Conservation (phyloP, 305 asterid species). For the Rubia tinctorum region DNA sequence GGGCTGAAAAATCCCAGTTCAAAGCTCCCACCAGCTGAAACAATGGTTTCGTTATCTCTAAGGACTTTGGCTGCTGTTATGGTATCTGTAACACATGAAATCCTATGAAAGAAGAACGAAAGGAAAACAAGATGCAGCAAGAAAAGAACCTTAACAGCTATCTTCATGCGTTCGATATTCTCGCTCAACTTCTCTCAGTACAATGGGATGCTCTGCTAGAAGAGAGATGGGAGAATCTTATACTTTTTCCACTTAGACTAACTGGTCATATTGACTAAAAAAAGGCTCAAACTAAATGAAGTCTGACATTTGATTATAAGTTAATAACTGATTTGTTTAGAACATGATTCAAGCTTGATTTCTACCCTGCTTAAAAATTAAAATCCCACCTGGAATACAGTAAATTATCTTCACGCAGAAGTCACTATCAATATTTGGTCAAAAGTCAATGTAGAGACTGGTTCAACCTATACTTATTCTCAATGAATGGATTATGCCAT, state of each 20-base stretch:
- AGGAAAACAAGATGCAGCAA: neutral
- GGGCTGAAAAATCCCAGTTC: conserved; percentile 29
- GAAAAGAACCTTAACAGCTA: neutral
- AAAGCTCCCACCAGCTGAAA: conserved; percentile 24
- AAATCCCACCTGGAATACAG: conserved; percentile 1
- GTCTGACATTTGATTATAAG: neutral
- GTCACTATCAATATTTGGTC: neutral
- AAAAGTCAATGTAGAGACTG: neutral
- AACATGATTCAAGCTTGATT: neutral
- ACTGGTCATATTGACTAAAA: neutral
- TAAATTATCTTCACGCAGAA: neutral
- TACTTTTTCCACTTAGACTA: neutral
- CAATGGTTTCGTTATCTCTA: conserved; percentile 22
- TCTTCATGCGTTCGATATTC: neutral
- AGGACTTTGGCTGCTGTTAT: conserved; percentile 10
- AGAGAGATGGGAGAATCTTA: neutral
- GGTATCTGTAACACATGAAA: conserved; percentile 16
- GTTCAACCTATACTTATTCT: neutral
- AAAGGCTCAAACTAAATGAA: neutral
- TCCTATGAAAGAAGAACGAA: neutral
- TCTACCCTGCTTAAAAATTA: neutral
- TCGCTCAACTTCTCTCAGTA: neutral
- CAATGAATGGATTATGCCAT: neutral
- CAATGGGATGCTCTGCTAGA: neutral
- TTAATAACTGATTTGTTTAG: neutral